Conservation (phyloP, 2,329 filamentous ascomycete species). For the Trichoderma atrobrunneum region DNA sequence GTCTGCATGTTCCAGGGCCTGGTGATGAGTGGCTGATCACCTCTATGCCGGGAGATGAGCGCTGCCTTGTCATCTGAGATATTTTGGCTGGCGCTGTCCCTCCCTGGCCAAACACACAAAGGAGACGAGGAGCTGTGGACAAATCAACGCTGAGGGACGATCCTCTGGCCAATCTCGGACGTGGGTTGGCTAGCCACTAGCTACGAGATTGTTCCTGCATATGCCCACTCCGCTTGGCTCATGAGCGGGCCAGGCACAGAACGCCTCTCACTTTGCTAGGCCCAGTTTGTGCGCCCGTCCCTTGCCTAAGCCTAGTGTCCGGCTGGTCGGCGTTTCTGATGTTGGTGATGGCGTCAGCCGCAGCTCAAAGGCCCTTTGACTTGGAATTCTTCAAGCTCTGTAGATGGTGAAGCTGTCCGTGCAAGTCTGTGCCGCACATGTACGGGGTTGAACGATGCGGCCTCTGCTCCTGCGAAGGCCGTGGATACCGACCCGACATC, state of each 20-base stretch:
- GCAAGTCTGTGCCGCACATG: background rate
- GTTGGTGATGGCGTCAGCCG: constrained; percentile 7
- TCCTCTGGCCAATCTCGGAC: constrained; percentile 20
- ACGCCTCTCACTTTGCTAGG: constrained; percentile 2
- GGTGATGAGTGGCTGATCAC: constrained; percentile 18
- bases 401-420: background rate
- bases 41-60: constrained; percentile 26
- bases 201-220: constrained; percentile 35
- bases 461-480: background rate
- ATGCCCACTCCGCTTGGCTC: constrained; percentile 24
- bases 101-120: background rate
- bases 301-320: constrained; percentile 4
- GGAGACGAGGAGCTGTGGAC: background rate
- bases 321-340: constrained; percentile 16
- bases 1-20: background rate
- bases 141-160: constrained; percentile 16
- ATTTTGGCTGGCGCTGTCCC: background rate
- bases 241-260: constrained; percentile 14
- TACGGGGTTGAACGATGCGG: background rate
- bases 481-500: background rate
- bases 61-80: constrained; percentile 19
- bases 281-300: background rate
- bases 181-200: constrained; percentile 23
- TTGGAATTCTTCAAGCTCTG: background rate
- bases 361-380: background rate